These are phyloP conservation scores for Tuber calosporum DNA, from an alignment of 495 filamentous ascomycete genomes.

Conservation along the genomic window DNA sequence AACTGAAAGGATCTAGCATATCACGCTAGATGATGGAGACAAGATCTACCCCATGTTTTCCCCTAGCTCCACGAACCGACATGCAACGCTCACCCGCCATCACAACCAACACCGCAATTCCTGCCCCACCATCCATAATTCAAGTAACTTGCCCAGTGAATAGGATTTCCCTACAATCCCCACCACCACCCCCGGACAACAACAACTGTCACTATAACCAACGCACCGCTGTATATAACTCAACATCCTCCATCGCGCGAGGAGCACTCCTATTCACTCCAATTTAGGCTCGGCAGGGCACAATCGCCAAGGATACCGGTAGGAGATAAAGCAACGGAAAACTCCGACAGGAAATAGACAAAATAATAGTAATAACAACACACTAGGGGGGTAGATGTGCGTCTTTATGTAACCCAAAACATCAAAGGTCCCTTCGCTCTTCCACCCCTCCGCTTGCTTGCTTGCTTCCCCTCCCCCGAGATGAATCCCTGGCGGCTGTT, in stretches of 20 bases:
- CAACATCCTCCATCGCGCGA: background rate
- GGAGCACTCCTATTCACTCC: background rate
- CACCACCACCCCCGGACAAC: background rate
- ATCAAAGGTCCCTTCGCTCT: background rate
- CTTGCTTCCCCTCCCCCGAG: background rate
- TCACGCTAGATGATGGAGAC: background rate
- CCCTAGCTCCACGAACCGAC: background rate
- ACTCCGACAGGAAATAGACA: background rate
- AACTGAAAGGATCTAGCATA: background rate
- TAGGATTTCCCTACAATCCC: background rate
- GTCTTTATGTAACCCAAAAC: background rate
- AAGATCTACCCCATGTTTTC: slow-evolving; percentile 4
- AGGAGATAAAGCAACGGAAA: background rate
- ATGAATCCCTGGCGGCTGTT: background rate
- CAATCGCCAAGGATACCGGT: background rate
- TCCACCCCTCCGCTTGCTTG: background rate
- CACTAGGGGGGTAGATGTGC: background rate
- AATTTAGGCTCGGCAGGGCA: background rate
- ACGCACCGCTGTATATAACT: slow-evolving; percentile 2
- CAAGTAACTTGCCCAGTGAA: background rate
- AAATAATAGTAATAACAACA: background rate
- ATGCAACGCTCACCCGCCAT: background rate
- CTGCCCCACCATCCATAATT: background rate
- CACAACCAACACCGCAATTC: background rate
- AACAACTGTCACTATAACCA: background rate